Percentiles rank a stretch among this genome's conserved stretches.
Evolutionary conservation across 805 yeast species (phyloP).

Genomic region (Spathaspora arborariae): DNA sequence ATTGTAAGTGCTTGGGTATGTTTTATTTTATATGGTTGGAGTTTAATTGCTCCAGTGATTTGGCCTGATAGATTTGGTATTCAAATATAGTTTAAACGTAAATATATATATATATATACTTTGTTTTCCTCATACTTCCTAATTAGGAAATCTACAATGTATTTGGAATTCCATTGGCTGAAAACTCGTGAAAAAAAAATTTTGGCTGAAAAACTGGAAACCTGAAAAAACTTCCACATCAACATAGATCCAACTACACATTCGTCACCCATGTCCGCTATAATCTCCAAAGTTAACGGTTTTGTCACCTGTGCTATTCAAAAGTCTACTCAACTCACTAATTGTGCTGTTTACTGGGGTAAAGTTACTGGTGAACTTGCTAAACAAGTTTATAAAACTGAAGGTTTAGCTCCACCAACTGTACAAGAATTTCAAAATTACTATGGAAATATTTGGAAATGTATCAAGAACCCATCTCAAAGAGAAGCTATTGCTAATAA

Average conservation of each 20-base stretch:
- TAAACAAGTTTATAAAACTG: conserved; percentile 82
- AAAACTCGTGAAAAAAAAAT: conserved; percentile 1
- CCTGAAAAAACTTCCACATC: neutral
- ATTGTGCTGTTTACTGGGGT: conserved; percentile 75
- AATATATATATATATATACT: neutral
- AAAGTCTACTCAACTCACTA: conserved; percentile 37
- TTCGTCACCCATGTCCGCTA: conserved; percentile 36
- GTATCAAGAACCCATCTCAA: conserved; percentile 37
- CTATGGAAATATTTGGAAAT: conserved; percentile 46
- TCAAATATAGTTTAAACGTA: conserved; percentile 15
- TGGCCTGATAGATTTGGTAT: conserved; percentile 83
- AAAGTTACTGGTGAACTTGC: conserved; percentile 62
- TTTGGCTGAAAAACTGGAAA: conserved; percentile 1
- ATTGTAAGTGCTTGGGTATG: conserved; percentile 92
- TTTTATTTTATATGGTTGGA: conserved; percentile 83
- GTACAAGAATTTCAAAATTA: conserved; percentile 71
- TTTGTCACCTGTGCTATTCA: conserved; percentile 31
- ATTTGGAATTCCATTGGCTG: conserved; percentile 12
- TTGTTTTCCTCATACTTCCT: conserved; percentile 10
- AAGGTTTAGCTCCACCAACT: conserved; percentile 91
- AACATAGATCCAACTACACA: neutral
- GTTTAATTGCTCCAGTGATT: conserved; percentile 81
- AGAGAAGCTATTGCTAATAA: conserved; percentile 57
- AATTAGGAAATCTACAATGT: conserved; percentile 19
- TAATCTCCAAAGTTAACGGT: conserved; percentile 38